Evolutionary conservation across 192 early-diverging fungal genomes (phyloP).

Genomic region (Linderina pennispora): DNA sequence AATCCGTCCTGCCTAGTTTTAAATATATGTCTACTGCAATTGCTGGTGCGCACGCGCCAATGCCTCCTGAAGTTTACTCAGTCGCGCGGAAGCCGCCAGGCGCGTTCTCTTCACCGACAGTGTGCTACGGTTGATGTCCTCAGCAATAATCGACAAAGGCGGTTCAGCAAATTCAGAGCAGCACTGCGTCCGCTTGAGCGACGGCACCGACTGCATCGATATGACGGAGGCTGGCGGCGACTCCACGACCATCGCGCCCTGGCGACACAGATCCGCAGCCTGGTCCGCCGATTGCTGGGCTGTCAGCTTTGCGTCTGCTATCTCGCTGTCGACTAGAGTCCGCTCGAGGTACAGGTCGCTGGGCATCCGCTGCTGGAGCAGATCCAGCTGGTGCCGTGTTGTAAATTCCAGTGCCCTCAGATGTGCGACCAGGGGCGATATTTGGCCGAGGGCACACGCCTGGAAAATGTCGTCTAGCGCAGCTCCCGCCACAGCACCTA

Average conservation of each 20-base stretch:
- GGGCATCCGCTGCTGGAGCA: slow-evolving; percentile 6
- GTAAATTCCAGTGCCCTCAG: slow-evolving; percentile 28
- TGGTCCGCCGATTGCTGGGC: slow-evolving; percentile 4
- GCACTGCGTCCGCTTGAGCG: no score
- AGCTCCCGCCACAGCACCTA: slow-evolving; percentile 6
- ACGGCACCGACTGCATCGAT: slow-evolving; percentile 10
- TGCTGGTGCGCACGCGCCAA: slow-evolving; percentile 32
- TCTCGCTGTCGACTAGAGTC: not conserved
- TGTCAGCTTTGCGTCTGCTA: no score
- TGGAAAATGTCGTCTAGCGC: slow-evolving; percentile 19
- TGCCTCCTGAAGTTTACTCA: slow-evolving; percentile 27
- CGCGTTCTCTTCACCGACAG: slow-evolving; percentile 15
- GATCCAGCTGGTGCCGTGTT: slow-evolving; percentile 27
- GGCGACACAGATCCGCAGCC: slow-evolving; percentile 12
- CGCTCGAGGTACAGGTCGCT: slow-evolving; percentile 14
- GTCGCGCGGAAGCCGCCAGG: slow-evolving; percentile 5
- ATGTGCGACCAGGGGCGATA: no score
- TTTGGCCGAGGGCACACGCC: no score
- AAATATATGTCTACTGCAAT: slow-evolving; percentile 3
- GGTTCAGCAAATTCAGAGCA: no score
- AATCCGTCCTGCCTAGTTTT: slow-evolving; percentile 22
- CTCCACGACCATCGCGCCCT: not conserved
- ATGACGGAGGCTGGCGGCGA: slow-evolving; percentile 16
- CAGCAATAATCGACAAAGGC: not conserved
- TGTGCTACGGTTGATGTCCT: slow-evolving; percentile 1